Percentiles rank a stretch among this genome's conserved stretches.
Evolutionary conservation across 495 filamentous ascomycete species (phyloP).

Genomic region (Aspergillus saccharolyticus): DNA sequence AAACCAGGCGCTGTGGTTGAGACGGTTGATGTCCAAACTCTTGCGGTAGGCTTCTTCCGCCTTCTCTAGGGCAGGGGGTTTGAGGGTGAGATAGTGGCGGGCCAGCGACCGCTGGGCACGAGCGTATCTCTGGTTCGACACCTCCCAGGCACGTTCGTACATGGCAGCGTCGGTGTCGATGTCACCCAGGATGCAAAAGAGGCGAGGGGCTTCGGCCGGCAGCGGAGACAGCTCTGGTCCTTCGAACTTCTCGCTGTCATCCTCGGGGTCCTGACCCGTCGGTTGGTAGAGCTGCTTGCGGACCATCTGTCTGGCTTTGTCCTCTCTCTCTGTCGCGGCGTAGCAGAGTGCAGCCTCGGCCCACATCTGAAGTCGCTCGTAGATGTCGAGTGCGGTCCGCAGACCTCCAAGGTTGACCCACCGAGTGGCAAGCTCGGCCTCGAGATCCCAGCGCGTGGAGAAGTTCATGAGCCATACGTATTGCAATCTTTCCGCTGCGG

Average conservation of each 20-base stretch:
- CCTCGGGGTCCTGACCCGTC: slow-evolving; percentile 33
- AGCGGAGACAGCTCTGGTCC: slow-evolving; percentile 61
- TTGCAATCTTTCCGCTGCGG: slow-evolving; percentile 65
- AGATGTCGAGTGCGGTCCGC: slow-evolving; percentile 89
- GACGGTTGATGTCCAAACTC: slow-evolving; percentile 70
- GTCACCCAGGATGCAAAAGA: slow-evolving; percentile 94
- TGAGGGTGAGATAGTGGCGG: slow-evolving; percentile 61
- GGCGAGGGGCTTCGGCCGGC: slow-evolving; percentile 75
- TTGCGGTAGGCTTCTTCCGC: slow-evolving; percentile 73
- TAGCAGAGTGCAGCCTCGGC: slow-evolving; percentile 91
- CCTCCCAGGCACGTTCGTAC: slow-evolving; percentile 85
- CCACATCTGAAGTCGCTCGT: slow-evolving; percentile 91
- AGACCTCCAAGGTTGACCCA: slow-evolving; percentile 87
- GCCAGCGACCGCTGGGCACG: slow-evolving; percentile 85
- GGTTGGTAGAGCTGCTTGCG: slow-evolving; percentile 71
- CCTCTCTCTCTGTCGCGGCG: slow-evolving; percentile 74
- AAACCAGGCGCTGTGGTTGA: slow-evolving; percentile 82
- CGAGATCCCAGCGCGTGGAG: slow-evolving; percentile 86
- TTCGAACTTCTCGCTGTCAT: slow-evolving; percentile 55
- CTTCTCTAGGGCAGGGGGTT: slow-evolving; percentile 54
- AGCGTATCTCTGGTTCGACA: slow-evolving; percentile 74
- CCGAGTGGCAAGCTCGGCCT: slow-evolving; percentile 84
- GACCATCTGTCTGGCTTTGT: slow-evolving; percentile 70
- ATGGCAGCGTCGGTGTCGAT: slow-evolving; percentile 65
- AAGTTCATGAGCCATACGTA: slow-evolving; percentile 80